Percentiles rank a stretch among this genome's conserved stretches.
Evolutionary conservation across 495 filamentous ascomycete species (phyloP).

Genomic region (Bombardia bombarda): DNA sequence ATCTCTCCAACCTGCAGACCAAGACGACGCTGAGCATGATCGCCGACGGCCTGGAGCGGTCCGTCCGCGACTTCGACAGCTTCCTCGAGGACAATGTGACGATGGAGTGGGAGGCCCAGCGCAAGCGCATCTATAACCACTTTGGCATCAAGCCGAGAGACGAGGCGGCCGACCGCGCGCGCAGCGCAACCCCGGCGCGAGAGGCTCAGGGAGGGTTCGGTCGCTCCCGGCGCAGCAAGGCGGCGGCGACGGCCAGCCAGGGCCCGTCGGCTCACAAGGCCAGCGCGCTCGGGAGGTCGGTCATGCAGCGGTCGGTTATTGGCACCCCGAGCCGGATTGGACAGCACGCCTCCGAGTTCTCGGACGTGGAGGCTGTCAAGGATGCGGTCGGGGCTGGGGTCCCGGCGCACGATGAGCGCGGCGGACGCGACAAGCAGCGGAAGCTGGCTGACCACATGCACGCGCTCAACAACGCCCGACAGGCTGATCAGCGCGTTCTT

Average conservation of each 20-base stretch:
- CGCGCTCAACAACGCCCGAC: conserved; percentile 61
- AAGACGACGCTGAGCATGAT: conserved; percentile 90
- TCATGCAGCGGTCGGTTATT: conserved; percentile 72
- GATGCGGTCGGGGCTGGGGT: conserved; percentile 30
- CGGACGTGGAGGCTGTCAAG: conserved; percentile 55
- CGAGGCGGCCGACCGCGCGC: conserved; percentile 26
- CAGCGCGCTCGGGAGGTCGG: conserved; percentile 67
- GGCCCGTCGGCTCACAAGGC: conserved; percentile 32
- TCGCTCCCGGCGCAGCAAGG: conserved; percentile 42
- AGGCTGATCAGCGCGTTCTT: conserved; percentile 56
- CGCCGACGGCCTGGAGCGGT: conserved; percentile 74
- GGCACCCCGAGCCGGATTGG: conserved; percentile 59
- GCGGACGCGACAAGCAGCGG: conserved; percentile 70
- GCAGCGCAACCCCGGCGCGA: conserved; percentile 45
- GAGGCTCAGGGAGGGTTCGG: conserved; percentile 42
- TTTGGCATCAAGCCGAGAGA: conserved; percentile 76
- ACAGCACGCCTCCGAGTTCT: conserved; percentile 51
- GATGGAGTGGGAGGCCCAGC: conserved; percentile 91
- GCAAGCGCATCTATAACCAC: conserved; percentile 86
- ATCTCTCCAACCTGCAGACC: conserved; percentile 74
- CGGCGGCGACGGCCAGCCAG: conserved; percentile 27
- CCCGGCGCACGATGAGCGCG: conserved; percentile 57
- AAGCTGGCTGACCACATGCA: conserved; percentile 69
- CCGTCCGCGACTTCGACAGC: conserved; percentile 79
- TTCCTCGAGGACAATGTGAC: conserved; percentile 92